Evolutionary conservation across 352 stramenopile genomes (phyloP), one percentile per base, ranked within the genome.

Genomic region (Salisapilia sapeloensis): DNA sequence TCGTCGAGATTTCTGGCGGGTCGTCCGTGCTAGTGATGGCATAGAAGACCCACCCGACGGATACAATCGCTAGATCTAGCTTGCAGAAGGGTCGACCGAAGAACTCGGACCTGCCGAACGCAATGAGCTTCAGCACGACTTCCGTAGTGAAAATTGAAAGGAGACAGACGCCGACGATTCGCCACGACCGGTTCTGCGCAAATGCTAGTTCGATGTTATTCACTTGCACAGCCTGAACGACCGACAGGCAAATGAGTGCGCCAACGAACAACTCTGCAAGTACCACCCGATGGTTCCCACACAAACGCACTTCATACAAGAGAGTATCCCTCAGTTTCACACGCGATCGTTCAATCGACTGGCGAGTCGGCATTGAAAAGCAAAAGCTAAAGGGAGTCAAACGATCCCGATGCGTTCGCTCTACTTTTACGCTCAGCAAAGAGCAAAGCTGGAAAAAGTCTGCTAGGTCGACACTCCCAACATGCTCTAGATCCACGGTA

Each of bases 131-230:
- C 25, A 78, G 35, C 9, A 53, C 21, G 0, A 89, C 62, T 39
- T 89, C 72, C 4, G 82, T 42, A 6, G 72, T 80, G 36, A 87
- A 87, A 6, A 84, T 33, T 14, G 63, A 63, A 5, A 87, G 35
- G 28, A 87, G 37, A 17, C 60, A 55, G 26, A 84, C 69, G 6
- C 72, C 72, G 6, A 84, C 48, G 17, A 84, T 37, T 3, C 72
- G 67, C 72, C 72, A 87, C 18, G 56, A 72, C 7, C 53, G 53
- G 41, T 87, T 81, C 12, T 64, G 56, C 0, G 65, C 81, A 34
- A 84, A 84, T 18, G 72, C 71, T 6, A 84, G 33, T 22, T 66
- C 33, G 28, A 84, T 80, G 39, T 84, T 81, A 61, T 87, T 87
- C 4, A 87, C 72, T 34, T 87, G 72, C 15, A 83, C 56, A 14